phyloP scores from a whole-genome alignment of 2,329 filamentous ascomycete genomes.

The Aureobasidium sp. region DNA sequence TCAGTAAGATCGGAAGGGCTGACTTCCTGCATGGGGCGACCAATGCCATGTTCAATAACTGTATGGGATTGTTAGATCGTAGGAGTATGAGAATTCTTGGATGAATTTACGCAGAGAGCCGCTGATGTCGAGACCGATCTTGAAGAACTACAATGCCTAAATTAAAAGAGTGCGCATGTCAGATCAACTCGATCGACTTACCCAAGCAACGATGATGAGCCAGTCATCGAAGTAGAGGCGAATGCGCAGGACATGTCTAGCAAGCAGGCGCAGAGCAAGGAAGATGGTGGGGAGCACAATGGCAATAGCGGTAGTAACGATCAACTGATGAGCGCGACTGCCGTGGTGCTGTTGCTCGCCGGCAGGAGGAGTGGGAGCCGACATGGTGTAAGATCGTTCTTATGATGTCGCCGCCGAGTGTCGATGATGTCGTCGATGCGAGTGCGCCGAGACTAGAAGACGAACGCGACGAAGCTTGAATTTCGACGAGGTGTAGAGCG shows the following conservation, averaged over 20 bases:
- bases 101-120: neutral
- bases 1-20: neutral
- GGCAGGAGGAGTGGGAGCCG: neutral
- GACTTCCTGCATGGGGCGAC: constrained; percentile 6
- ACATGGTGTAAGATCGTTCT: neutral
- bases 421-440: neutral
- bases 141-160: constrained; percentile 7
- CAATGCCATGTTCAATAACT: constrained; percentile 13
- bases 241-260: constrained; percentile 11
- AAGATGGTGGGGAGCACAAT: constrained; percentile 11
- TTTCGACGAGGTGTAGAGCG: neutral
- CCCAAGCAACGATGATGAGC: constrained; percentile 13
- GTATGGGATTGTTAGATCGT: no score
- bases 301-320: constrained; percentile 13
- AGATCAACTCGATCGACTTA: neutral
- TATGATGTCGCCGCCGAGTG: neutral
- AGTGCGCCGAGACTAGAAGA: neutral
- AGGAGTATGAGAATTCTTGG: no score
- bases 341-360: neutral
- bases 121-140: constrained; percentile 14
- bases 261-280: constrained; percentile 10
- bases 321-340: constrained; percentile 3
- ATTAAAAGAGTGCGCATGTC: neutral
- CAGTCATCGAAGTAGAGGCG: constrained; percentile 14
- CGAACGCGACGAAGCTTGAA: neutral